Evolutionary conservation across 106 monocot species (phyloP), one percentile per base, ranked within the genome.

Genomic region (Narthecium ossifragum): DNA sequence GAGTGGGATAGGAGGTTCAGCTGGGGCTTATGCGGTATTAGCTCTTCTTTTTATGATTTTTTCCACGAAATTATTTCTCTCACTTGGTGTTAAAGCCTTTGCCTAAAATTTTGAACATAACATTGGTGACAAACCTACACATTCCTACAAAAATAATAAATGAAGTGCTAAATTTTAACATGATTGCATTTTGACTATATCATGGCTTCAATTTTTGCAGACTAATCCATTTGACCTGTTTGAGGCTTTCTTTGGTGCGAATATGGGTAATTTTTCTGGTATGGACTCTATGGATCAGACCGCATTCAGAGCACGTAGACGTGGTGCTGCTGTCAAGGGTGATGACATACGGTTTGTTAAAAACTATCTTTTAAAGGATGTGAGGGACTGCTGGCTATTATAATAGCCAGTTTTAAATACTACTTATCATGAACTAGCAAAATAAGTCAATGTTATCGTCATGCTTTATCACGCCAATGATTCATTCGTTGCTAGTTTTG

Each of bases 211-310:
- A 17, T 6, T 43, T 57, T 59, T 53, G 66, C 78, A 96, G 96
- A 81, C 80, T 41, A 96, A 90, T 81, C 96, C 96, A 51, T 90
- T 96, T 65, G 96, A 96, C 67, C 74, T 96, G 24, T 96, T 96
- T 64, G 96, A 96, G 81, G 76, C 83, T 55, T 90, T 96, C 66
- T 96, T 96, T 78, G 96, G 96, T 17, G 58, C 80, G 56, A 90
- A 76, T 72, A 96, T 96, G 90, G 86, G 96, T 58, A 40, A 51
- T 38, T 90, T 96, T 63, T 80, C 90, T 65, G 71, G 84, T 3
- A 81, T 96, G 81, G 96, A 96, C 51, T 68, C 81, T 3, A 81
- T 96, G 81, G 96, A 96, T 46, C 86, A 86, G 60, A 50, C 75
- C 46, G 26, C 78, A 46, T 96, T 77, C 57, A 78, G 84, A 74